A percentile compares a stretch with the other conserved stretches of the same genome.
Conservation (phyloP, 2,329 filamentous ascomycete species). For the Thelonectria blattea region DNA sequence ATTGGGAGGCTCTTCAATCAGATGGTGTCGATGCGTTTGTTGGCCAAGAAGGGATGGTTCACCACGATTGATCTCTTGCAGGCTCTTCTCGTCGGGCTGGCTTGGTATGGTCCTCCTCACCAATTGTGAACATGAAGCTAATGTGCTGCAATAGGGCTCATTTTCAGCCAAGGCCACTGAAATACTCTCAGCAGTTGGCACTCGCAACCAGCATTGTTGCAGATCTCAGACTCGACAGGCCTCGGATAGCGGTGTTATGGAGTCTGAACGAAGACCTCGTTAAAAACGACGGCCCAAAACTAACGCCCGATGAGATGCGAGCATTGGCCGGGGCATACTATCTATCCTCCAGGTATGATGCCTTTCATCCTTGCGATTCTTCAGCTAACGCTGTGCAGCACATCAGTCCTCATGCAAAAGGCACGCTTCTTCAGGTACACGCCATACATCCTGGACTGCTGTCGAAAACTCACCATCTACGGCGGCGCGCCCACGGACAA, state of each 20-base stretch:
- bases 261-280: constrained; percentile 32
- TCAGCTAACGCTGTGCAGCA: constrained; percentile 18
- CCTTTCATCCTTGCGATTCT: neutral
- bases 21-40: constrained; percentile 33
- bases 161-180: constrained; percentile 38
- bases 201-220: constrained; percentile 42
- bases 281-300: constrained; percentile 22
- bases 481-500: constrained; percentile 33
- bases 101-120: constrained; percentile 34
- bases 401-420: constrained; percentile 41
- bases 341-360: constrained; percentile 39
- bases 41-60: constrained; percentile 32
- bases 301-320: constrained; percentile 39
- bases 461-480: constrained; percentile 25
- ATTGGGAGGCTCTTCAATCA: constrained; percentile 39
- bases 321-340: constrained; percentile 42
- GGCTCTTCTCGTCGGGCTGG: constrained; percentile 40
- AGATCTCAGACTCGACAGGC: constrained; percentile 41
- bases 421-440: constrained; percentile 38
- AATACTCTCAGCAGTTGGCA: constrained; percentile 40
- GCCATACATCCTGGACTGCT: constrained; percentile 38
- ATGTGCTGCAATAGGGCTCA: constrained; percentile 38
- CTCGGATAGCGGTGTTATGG: constrained; percentile 39
- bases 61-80: constrained; percentile 40
- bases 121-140: constrained; percentile 3